phyloP scores from a whole-genome alignment of 495 filamentous ascomycete genomes.

The Cryomyces antarcticus region DNA sequence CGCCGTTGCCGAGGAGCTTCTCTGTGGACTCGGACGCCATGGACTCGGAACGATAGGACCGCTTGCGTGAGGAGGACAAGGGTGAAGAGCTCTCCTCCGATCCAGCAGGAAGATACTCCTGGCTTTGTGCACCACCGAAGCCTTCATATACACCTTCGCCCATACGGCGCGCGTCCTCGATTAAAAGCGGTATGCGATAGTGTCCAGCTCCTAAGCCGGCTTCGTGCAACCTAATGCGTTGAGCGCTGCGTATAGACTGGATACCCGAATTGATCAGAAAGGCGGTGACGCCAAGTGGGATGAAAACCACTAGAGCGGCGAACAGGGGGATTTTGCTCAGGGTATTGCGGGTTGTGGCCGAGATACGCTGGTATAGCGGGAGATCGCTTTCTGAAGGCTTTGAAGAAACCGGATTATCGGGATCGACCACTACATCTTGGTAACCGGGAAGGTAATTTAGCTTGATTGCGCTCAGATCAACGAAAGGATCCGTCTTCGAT shows the following conservation, averaged over 20 bases:
- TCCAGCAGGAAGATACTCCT: constrained; percentile 34
- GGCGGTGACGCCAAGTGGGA: constrained; percentile 44
- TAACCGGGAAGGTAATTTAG: constrained; percentile 58
- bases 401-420: constrained; percentile 35
- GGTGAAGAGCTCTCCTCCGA: constrained; percentile 12
- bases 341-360: constrained; percentile 14
- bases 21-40: not conserved
- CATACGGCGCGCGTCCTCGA: constrained; percentile 46
- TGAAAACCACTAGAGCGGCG: constrained; percentile 38
- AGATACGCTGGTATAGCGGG: constrained; percentile 13
- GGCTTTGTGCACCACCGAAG: constrained; percentile 37
- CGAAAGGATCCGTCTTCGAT: constrained; percentile 52
- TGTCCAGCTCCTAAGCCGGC: constrained; percentile 38
- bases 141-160: constrained; percentile 59
- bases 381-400: constrained; percentile 18
- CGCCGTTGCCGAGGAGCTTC: not conserved
- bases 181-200: constrained; percentile 58
- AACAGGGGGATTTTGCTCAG: constrained; percentile 32
- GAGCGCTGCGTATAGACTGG: constrained; percentile 49
- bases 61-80: not conserved
- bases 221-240: constrained; percentile 58
- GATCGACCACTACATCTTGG: constrained; percentile 56
- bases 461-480: constrained; percentile 37
- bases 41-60: not conserved
- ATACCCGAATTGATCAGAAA: constrained; percentile 58